A percentile compares a stretch with the other conserved stretches of the same genome.
These are phyloP conservation scores for Termitomyces eurrhizus DNA, from an alignment of 768 basidiomycete species.

Conservation along the genomic window DNA sequence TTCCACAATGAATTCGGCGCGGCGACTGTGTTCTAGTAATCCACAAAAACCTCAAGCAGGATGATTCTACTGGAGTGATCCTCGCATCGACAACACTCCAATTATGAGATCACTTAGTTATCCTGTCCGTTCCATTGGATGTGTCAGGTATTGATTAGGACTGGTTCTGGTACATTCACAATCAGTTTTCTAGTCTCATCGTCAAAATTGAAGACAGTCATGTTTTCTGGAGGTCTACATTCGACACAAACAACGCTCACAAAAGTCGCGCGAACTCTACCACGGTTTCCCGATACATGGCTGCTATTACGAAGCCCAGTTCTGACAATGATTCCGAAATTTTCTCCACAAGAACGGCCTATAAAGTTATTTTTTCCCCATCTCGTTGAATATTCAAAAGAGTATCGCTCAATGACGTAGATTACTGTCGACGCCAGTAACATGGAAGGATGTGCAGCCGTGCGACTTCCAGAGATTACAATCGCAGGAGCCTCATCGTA, in stretches of 20 bases:
- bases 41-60: too few relatives aligned
- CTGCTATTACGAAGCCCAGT: conserved; percentile 26
- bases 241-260: conserved; percentile 24
- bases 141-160: conserved; percentile 33
- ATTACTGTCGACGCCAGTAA: conserved; percentile 46
- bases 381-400: conserved; percentile 57
- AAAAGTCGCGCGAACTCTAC: conserved; percentile 35
- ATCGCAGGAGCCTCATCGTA: conserved; percentile 32
- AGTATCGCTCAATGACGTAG: conserved; percentile 55
- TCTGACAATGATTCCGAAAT: conserved; percentile 32
- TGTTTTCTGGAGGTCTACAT: conserved; percentile 30
- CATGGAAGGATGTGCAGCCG: conserved; percentile 47
- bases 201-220: conserved; percentile 17
- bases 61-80: too few relatives aligned
- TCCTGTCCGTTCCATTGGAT: too few relatives aligned
- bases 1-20: too few relatives aligned
- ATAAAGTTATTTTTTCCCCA: conserved; percentile 67
- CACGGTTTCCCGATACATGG: conserved; percentile 31
- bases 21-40: too few relatives aligned
- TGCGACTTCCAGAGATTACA: conserved; percentile 35
- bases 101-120: too few relatives aligned
- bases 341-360: conserved; percentile 52
- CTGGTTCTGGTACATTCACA: conserved; percentile 38
- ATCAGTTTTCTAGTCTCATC: conserved; percentile 37
- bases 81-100: too few relatives aligned